Conservation (phyloP, 1,284 basidiomycete species). For the Cryptococcus deneoformans region DNA sequence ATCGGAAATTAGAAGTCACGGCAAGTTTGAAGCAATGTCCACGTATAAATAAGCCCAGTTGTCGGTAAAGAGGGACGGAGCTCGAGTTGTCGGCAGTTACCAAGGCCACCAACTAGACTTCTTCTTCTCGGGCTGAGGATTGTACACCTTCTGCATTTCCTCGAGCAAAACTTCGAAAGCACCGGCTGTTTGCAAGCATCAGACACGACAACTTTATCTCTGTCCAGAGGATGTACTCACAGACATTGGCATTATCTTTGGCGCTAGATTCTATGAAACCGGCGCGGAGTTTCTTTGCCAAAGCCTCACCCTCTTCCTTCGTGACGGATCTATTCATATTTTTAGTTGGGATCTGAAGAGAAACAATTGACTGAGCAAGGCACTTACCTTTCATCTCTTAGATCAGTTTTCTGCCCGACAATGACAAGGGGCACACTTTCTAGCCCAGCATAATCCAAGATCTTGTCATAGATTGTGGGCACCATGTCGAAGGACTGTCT, state of each 20-base stretch:
- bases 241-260: slow-evolving; percentile 82
- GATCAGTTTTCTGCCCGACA: slow-evolving; percentile 92
- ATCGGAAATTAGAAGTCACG: neutral
- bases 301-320: slow-evolving; percentile 66
- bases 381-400: slow-evolving; percentile 54
- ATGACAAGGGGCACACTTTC: slow-evolving; percentile 91
- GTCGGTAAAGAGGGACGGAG: neutral
- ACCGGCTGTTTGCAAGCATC: slow-evolving; percentile 56
- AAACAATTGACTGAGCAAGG: slow-evolving; percentile 21
- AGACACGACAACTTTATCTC: slow-evolving; percentile 1
- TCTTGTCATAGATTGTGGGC: slow-evolving; percentile 95
- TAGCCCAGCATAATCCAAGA: slow-evolving; percentile 88
- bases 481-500: slow-evolving; percentile 95
- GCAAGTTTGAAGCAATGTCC: too few species aligned
- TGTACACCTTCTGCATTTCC: slow-evolving; percentile 61
- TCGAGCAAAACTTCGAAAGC: slow-evolving; percentile 84
- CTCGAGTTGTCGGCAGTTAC: neutral
- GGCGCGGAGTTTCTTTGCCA: slow-evolving; percentile 70
- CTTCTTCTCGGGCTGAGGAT: slow-evolving; percentile 46
- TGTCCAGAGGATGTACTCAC: slow-evolving; percentile 56
- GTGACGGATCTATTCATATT: slow-evolving; percentile 66
- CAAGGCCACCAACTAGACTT: slow-evolving; percentile 43
- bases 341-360: slow-evolving; percentile 13
- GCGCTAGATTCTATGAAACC: slow-evolving; percentile 87
- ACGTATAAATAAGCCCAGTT: neutral